Base-by-base conservation (phyloP, 129 eudicot genomes). In the Tagetes patula region DNA sequence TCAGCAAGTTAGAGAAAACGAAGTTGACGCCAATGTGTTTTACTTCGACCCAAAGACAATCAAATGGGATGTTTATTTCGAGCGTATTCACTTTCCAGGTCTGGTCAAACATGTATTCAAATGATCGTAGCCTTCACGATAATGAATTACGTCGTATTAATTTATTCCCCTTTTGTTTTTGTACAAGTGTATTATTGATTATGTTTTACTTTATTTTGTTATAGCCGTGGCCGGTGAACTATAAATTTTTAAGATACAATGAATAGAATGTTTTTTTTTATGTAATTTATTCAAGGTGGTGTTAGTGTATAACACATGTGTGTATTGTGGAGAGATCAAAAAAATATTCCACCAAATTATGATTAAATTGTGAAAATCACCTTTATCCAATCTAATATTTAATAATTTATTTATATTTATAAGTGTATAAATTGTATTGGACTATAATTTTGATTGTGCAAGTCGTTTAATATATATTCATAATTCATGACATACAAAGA, bases 81-180 rank as follows among this genome's bases (percentile, higher is more conserved):
- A 80, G 75, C 76, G 75, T 54, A 76, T 73, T 33, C 98, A 94
- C 81, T 9, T 94, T 69, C 89, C 97, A 8, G 97, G 96, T 6
- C 80, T 82, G 2, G 98, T 94, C 3, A 94, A 90, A 74, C 65
- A 90, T 38, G 90, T 93, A 58, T 81, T 93, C 59, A 87, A 90
- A 53, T 90, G 82, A 85, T 54, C n/a, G 1, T 5, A 30, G n/a
- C 63, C 20, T 60, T 78, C 33, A 52, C 3, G 58, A 70, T 63
- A 53, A 63, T 9, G 54, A 63, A 1, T 40, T 20, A 14, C 27
- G 37, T 33, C 9, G 2, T 60, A 41, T 65, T 40, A 9, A 9
- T 52, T 13, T 20, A 20, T 20, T 20, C 27, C 42, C 31, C 54
- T n/a, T 65, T 36, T 30, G 34, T 36, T 4, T 67, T 77, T 70